phyloP scores from a whole-genome alignment of 257 asterid species.

The Fraxinus americana region DNA sequence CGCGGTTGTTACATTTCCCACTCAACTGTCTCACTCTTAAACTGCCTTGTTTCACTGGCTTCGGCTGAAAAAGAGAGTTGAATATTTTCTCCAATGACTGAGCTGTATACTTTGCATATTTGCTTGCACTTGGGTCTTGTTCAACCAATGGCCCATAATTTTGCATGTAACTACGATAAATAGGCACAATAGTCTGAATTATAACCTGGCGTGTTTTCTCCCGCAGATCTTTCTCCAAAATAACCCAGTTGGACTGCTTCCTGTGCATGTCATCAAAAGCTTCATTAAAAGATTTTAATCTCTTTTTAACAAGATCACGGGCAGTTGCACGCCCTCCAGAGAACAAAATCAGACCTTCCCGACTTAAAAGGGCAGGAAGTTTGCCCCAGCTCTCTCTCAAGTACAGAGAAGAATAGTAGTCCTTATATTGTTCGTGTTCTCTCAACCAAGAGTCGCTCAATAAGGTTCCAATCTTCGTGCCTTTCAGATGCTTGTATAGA shows the following conservation, averaged over 20 bases:
- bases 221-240: constrained; percentile 66
- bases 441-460: constrained; percentile 74
- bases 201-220: constrained; percentile 60
- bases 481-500: constrained; percentile 64
- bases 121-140: constrained; percentile 71
- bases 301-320: constrained; percentile 80
- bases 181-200: constrained; percentile 77
- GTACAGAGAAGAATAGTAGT: constrained; percentile 43
- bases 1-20: constrained; percentile 59
- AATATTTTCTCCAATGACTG: constrained; percentile 74
- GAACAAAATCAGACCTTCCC: constrained; percentile 84
- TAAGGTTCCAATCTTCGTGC: constrained; percentile 66
- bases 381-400: constrained; percentile 90
- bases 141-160: constrained; percentile 91
- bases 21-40: constrained; percentile 65
- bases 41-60: constrained; percentile 59
- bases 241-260: constrained; percentile 65
- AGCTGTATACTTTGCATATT: constrained; percentile 71
- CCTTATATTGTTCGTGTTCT: constrained; percentile 66
- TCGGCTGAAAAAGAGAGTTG: constrained; percentile 67
- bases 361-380: constrained; percentile 70
- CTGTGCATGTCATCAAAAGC: constrained; percentile 71
- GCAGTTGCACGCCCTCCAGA: constrained; percentile 90
- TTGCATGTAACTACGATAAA: constrained; percentile 91
- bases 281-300: constrained; percentile 75